Evolutionary conservation across 345 rosid genomes (phyloP).

Genomic region (Hypericum perforatum): DNA sequence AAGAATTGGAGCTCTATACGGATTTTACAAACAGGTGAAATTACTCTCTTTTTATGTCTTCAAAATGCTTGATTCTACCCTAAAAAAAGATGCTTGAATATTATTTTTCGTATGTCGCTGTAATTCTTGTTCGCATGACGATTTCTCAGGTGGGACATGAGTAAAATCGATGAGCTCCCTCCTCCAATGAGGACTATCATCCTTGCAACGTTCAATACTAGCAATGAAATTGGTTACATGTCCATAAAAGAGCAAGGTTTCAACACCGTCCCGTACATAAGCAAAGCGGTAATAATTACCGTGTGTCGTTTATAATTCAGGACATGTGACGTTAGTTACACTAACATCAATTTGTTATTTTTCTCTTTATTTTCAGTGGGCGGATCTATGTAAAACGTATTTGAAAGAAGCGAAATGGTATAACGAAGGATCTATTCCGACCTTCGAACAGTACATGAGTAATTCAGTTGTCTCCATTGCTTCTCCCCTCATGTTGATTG

Average conservation of each 20-base stretch:
- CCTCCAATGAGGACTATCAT: constrained; percentile 4
- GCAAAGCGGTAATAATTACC: not conserved
- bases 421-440: constrained; percentile 9
- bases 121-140: too few species aligned
- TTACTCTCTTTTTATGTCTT: too few species aligned
- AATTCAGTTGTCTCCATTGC: constrained; percentile 10
- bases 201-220: constrained; percentile 13
- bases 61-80: not conserved
- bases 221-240: constrained; percentile 12
- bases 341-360: too few species aligned
- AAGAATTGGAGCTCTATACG: constrained; percentile 18
- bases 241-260: constrained; percentile 6
- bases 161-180: constrained; percentile 18
- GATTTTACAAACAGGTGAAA: constrained; percentile 11
- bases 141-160: constrained; percentile 16
- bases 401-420: constrained; percentile 17
- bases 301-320: too few species aligned
- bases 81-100: constrained; percentile 26
- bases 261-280: constrained; percentile 11
- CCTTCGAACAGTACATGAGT: constrained; percentile 10
- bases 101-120: not conserved
- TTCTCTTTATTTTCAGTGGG: constrained; percentile 8
- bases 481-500: constrained; percentile 3
- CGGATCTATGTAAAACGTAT: constrained; percentile 10
- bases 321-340: too few species aligned